phyloP scores from a whole-genome alignment of 1,139 yeast genomes.

The Sugiyamaella castrensis region DNA sequence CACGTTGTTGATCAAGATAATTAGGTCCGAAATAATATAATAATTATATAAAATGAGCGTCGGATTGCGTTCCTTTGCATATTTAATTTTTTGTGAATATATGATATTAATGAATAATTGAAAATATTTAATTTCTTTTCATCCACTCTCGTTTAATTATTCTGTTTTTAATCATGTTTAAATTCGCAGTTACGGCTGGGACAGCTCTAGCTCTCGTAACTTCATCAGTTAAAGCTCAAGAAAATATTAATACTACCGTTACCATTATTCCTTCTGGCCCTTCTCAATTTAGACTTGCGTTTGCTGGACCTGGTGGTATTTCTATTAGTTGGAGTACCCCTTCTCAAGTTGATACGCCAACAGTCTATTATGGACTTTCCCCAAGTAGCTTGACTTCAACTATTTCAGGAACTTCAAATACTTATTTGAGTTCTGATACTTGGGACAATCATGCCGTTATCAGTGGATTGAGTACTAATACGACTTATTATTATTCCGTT shows the following conservation, averaged over 20 bases:
- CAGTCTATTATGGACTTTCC: conserved; percentile 27
- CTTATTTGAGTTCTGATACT: conserved; percentile 31
- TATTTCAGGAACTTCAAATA: conserved; percentile 27
- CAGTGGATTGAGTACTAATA: conserved; percentile 26
- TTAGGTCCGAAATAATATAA: too few relatives aligned
- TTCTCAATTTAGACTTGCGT: conserved; percentile 28
- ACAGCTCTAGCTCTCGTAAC: conserved; percentile 1
- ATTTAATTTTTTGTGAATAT: too few relatives aligned
- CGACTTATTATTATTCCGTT: conserved; percentile 32
- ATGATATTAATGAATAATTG: too few relatives aligned
- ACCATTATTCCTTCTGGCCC: conserved; percentile 15
- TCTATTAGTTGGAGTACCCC: conserved; percentile 27
- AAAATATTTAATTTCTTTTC: too few relatives aligned
- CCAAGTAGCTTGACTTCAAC: conserved; percentile 23
- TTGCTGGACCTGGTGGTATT: conserved; percentile 24
- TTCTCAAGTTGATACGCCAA: conserved; percentile 21
- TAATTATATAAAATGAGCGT: too few relatives aligned
- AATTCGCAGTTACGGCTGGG: not conserved
- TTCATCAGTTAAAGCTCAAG: not conserved
- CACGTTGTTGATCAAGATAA: too few relatives aligned
- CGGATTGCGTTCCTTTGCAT: too few relatives aligned
- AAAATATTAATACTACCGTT: not conserved
- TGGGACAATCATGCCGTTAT: conserved; percentile 33
- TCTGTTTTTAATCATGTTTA: too few relatives aligned
- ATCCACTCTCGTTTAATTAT: too few relatives aligned